Percentiles rank a stretch among this genome's conserved stretches.
These are phyloP conservation scores for Pterothamnion heteromorphum DNA, from an alignment of 31 red algal species.

Conservation along the genomic window DNA sequence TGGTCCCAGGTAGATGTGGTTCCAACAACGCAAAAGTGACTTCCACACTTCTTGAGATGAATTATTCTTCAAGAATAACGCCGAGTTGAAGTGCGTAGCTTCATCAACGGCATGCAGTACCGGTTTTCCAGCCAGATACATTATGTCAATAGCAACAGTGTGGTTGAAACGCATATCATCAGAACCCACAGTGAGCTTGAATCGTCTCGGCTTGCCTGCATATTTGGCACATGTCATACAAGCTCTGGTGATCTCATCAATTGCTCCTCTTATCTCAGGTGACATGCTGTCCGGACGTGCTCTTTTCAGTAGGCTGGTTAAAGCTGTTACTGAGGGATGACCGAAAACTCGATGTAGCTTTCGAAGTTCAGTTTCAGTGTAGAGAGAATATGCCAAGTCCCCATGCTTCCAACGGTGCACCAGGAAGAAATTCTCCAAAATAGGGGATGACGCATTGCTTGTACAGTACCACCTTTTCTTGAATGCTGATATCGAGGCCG, in stretches of 20 bases:
- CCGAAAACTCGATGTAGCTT: slow-evolving; percentile 43
- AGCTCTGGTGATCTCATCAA: neutral
- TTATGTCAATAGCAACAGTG: neutral
- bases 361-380: slow-evolving; percentile 21
- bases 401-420: neutral
- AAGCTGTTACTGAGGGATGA: neutral
- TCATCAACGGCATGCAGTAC: neutral
- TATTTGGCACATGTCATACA: neutral
- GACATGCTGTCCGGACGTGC: neutral
- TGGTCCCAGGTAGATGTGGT: neutral
- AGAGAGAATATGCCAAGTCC: neutral
- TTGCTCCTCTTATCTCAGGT: neutral
- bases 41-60: slow-evolving; percentile 35
- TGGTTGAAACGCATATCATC: slow-evolving; percentile 11
- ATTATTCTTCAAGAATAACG: neutral
- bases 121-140: neutral
- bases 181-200: neutral
- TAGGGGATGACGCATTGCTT: neutral
- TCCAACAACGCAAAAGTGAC: neutral
- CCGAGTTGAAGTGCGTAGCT: neutral
- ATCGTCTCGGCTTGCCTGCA: neutral
- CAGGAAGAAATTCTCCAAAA: slow-evolving; percentile 37
- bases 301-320: neutral
- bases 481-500: slow-evolving; percentile 43
- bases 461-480: neutral